Evolutionary conservation across 2,329 filamentous ascomycete genomes (phyloP).

Genomic region (Fusarium citri): DNA sequence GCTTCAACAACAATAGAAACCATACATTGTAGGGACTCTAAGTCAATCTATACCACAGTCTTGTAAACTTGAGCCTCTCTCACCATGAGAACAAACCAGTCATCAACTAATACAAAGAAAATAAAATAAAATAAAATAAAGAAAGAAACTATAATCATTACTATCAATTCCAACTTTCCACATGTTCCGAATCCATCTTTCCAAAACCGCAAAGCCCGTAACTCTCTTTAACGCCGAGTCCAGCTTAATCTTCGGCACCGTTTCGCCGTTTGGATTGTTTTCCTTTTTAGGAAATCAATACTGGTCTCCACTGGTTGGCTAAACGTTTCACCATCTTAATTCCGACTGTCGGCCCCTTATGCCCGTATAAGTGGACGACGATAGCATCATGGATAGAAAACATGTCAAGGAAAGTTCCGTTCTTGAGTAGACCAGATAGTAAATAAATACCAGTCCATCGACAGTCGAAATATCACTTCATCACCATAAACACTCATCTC

Average conservation of each 20-base stretch:
- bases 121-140: no score
- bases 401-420: background rate
- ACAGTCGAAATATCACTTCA: background rate
- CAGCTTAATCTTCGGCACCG: background rate
- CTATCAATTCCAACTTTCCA: background rate
- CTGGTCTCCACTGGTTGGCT: background rate
- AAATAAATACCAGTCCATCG: constrained; percentile 18
- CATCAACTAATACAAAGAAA: background rate
- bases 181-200: background rate
- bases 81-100: background rate
- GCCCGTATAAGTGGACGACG: constrained; percentile 11
- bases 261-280: constrained; percentile 16
- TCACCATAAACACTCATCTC: background rate
- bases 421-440: background rate
- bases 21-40: background rate
- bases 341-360: constrained; percentile 14
- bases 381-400: constrained; percentile 14
- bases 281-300: constrained; percentile 39
- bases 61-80: background rate
- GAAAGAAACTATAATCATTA: background rate
- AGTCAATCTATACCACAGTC: background rate
- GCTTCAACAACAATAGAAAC: background rate
- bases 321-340: constrained; percentile 6
- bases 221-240: background rate
- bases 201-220: background rate